Evolutionary conservation across 148 eudicot species (phyloP).

Genomic region (Spergularia bocconei): DNA sequence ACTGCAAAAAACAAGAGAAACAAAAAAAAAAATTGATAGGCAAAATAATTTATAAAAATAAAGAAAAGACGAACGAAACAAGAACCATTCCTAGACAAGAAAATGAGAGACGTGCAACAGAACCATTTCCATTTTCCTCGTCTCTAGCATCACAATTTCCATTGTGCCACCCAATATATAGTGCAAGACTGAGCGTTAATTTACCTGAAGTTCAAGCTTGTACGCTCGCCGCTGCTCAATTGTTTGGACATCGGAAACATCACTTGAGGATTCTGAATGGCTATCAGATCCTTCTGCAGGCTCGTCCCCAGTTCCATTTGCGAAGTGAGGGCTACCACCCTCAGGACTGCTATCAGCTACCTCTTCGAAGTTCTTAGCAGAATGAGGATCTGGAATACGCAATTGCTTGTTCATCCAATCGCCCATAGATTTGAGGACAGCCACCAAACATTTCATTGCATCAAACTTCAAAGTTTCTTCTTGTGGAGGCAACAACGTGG

Average conservation of each 20-base stretch:
- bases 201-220: slow-evolving; percentile 99
- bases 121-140: neutral
- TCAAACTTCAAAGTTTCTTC: slow-evolving; percentile 82
- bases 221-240: slow-evolving; percentile 99
- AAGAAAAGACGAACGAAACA: too few relatives aligned
- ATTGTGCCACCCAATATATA: neutral
- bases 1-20: neutral
- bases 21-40: too few relatives aligned
- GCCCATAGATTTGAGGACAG: slow-evolving; percentile 89
- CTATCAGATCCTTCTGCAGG: slow-evolving; percentile 70
- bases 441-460: slow-evolving; percentile 94
- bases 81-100: neutral
- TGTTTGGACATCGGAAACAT: slow-evolving; percentile 79
- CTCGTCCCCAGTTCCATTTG: slow-evolving; percentile 77
- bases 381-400: slow-evolving; percentile 79
- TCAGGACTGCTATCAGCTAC: slow-evolving; percentile 52
- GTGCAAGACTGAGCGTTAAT: neutral
- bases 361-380: slow-evolving; percentile 48
- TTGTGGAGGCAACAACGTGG: slow-evolving; percentile 88
- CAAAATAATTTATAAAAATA: too few relatives aligned
- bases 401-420: slow-evolving; percentile 95
- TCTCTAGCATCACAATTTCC: neutral
- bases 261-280: slow-evolving; percentile 77
- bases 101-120: neutral
- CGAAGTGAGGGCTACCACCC: slow-evolving; percentile 43